Percentiles rank a stretch among this genome's conserved stretches.
phyloP scores from a whole-genome alignment of 768 basidiomycete genomes.

The Phaffia tasmanica region DNA sequence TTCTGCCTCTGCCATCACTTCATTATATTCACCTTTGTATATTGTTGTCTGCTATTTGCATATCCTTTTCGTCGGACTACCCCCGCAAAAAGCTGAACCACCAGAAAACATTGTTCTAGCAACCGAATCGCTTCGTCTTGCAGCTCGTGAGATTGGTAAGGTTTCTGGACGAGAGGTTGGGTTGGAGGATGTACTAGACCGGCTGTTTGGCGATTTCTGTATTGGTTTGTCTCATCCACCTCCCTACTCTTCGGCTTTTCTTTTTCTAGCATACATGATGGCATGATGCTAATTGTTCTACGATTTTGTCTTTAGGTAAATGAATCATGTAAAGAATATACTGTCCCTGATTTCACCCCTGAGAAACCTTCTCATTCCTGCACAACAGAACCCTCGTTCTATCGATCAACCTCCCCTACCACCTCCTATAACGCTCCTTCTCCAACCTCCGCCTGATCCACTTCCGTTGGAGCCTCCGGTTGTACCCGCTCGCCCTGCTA shows the following conservation, averaged over 20 bases:
- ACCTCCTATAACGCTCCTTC: constrained; percentile 12
- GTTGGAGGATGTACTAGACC: constrained; percentile 71
- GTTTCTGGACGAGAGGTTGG: constrained; percentile 64
- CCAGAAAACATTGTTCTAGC: constrained; percentile 64
- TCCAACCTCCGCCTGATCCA: constrained; percentile 4
- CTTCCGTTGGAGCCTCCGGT: background rate
- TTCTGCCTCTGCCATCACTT: background rate
- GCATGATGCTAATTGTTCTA: too few relatives aligned
- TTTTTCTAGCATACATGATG: too few relatives aligned
- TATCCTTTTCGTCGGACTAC: constrained; percentile 3
- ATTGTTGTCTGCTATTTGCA: constrained; percentile 28
- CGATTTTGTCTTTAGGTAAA: too few relatives aligned
- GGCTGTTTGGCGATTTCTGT: constrained; percentile 75
- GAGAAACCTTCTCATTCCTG: too few relatives aligned
- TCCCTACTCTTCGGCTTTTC: background rate
- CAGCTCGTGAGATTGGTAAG: constrained; percentile 67
- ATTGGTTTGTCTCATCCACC: constrained; percentile 48
- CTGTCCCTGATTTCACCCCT: too few relatives aligned
- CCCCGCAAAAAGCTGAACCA: constrained; percentile 38
- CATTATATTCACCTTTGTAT: too few relatives aligned
- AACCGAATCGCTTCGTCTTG: constrained; percentile 80
- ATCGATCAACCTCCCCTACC: background rate
- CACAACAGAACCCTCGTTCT: too few relatives aligned
- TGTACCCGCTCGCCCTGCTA: background rate
- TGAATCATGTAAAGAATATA: too few relatives aligned